phyloP scores from a whole-genome alignment of 192 early-diverging fungal genomes.

The Kappamyces sp. region DNA sequence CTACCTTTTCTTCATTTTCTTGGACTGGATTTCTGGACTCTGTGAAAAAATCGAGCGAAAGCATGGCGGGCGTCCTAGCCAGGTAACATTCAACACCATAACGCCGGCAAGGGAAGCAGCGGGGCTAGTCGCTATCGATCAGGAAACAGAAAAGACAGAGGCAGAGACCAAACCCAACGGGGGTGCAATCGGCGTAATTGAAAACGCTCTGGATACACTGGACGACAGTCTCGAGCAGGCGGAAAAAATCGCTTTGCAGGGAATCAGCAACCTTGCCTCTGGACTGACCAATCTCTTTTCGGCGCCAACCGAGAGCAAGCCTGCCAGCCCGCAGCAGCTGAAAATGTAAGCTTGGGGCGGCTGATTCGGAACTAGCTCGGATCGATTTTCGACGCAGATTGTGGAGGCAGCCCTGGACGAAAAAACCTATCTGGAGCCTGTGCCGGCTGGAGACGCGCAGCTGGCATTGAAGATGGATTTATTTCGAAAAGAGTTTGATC shows the following conservation, averaged over 20 bases:
- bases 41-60: conserved; percentile 9
- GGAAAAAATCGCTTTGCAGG: conserved; percentile 10
- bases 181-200: no score
- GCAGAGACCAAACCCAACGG: conserved; percentile 1
- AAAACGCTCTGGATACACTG: conserved; percentile 4
- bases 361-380: conserved; percentile 2
- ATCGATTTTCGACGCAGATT: background rate
- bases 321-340: no score
- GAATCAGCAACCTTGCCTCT: conserved; percentile 9
- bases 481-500: conserved; percentile 9
- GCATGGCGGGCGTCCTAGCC: conserved; percentile 1
- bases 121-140: background rate
- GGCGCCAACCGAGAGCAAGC: background rate
- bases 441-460: background rate
- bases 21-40: conserved; percentile 6
- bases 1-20: conserved; percentile 3
- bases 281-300: conserved; percentile 4
- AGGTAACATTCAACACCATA: no score
- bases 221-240: conserved; percentile 15
- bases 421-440: conserved; percentile 12
- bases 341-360: no score
- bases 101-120: no score
- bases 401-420: conserved; percentile 2
- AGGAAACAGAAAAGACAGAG: conserved; percentile 12
- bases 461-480: background rate